phyloP scores from a whole-genome alignment of 1,284 basidiomycete genomes.

The Malassezia arunalokei region DNA sequence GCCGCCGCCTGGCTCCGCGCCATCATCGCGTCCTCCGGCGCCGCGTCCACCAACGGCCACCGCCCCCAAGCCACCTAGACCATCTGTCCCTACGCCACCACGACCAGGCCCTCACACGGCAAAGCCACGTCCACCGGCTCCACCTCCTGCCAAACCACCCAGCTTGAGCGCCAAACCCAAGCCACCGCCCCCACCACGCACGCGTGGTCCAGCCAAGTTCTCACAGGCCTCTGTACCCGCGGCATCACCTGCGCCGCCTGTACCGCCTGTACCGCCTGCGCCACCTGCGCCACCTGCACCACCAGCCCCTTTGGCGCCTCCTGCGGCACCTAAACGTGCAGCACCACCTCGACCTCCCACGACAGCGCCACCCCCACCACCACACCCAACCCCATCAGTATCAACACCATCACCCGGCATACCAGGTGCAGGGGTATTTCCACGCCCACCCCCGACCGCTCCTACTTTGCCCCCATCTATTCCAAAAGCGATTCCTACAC shows the following conservation, averaged over 20 bases:
- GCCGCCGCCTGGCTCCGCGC: background rate
- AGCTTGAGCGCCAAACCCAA: conserved; percentile 7
- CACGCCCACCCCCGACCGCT: background rate
- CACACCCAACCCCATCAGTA: background rate
- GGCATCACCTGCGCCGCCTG: background rate
- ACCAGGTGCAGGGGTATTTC: background rate
- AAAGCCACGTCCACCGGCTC: conserved; percentile 10
- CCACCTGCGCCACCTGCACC: background rate
- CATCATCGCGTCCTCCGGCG: background rate
- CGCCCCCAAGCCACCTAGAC: conserved; percentile 3
- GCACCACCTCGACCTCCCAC: conserved; percentile 14
- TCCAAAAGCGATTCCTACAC: background rate
- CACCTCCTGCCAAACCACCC: conserved; percentile 11
- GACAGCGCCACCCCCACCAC: background rate
- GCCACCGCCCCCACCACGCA: conserved; percentile 1
- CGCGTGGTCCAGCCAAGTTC: background rate
- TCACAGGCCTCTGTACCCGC: background rate
- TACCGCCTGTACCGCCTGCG: background rate
- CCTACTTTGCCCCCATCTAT: background rate
- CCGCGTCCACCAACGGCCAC: conserved; percentile 1
- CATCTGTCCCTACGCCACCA: background rate
- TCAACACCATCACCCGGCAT: background rate
- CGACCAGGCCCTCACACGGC: background rate
- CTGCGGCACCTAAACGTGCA: conserved; percentile 11
- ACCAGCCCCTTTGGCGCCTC: background rate